These are phyloP conservation scores for Erigeron canadensis DNA, from an alignment of 129 eudicot species.

Conservation along the genomic window DNA sequence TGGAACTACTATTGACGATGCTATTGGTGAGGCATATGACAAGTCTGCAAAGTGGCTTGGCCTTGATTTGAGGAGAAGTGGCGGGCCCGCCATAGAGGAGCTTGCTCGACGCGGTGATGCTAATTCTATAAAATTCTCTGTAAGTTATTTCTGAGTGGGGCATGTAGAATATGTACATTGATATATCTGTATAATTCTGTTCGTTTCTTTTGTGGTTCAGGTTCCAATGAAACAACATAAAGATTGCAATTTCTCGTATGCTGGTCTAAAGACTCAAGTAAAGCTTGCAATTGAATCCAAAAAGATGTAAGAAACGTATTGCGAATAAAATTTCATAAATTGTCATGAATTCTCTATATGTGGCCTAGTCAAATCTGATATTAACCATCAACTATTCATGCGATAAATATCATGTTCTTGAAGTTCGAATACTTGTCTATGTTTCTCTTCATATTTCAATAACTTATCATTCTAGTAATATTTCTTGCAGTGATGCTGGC, in stretches of 20 bases:
- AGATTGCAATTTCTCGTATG: constrained; percentile 95
- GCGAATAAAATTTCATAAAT: neutral
- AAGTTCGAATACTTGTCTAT: constrained; percentile 1
- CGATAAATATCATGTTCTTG: neutral
- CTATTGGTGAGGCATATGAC: constrained; percentile 94
- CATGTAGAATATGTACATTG: constrained; percentile 14
- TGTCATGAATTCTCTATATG: neutral
- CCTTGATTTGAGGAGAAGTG: constrained; percentile 88
- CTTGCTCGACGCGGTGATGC: constrained; percentile 89
- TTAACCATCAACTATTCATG: neutral
- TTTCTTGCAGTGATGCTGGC: constrained; percentile 57
- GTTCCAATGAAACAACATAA: constrained; percentile 96
- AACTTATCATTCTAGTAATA: constrained; percentile 4
- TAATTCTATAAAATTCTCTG: constrained; percentile 56
- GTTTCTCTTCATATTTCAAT: constrained; percentile 7
- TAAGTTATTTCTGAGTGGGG: constrained; percentile 30
- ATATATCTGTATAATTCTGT: neutral
- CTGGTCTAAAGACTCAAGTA: constrained; percentile 99
- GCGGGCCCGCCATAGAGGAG: constrained; percentile 97
- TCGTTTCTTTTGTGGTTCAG: constrained; percentile 35
- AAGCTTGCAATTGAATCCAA: constrained; percentile 84
- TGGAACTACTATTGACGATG: constrained; percentile 93
- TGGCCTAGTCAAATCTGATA: neutral
- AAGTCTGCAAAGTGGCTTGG: constrained; percentile 91
- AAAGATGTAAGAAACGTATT: constrained; percentile 56